Conservation (phyloP, 2,329 filamentous ascomycete genomes). For the Mollisia scopiformis region DNA sequence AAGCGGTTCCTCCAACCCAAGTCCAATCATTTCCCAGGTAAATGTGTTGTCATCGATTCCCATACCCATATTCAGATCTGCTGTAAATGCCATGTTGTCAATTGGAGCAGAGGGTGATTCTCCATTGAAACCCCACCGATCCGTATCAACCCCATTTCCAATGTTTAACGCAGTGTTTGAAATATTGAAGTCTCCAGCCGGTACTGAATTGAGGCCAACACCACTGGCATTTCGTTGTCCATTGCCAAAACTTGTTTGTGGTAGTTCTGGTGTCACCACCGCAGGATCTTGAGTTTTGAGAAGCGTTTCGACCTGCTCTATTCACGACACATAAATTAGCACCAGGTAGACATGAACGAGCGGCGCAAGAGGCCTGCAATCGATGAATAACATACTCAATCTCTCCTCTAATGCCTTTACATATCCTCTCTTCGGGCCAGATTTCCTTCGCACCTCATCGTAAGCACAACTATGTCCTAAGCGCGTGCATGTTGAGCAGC, state of each 20-base stretch:
- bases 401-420: constrained; percentile 80
- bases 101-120: constrained; percentile 52
- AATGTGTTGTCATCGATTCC: constrained; percentile 58
- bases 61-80: constrained; percentile 49
- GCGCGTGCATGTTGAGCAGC: constrained; percentile 67
- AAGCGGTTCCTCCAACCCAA: constrained; percentile 71
- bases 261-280: constrained; percentile 22
- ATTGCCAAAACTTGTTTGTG: constrained; percentile 24
- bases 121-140: constrained; percentile 56
- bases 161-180: constrained; percentile 46
- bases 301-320: constrained; percentile 91
- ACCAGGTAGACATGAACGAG: background rate
- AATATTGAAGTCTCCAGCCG: constrained; percentile 45
- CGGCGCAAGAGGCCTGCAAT: background rate
- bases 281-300: constrained; percentile 75
- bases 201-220: constrained; percentile 22
- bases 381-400: constrained; percentile 70
- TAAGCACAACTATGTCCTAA: constrained; percentile 69
- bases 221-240: constrained; percentile 25
- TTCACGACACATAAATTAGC: constrained; percentile 15
- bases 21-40: constrained; percentile 80
- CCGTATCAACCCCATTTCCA: constrained; percentile 53
- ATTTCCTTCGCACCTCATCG: constrained; percentile 72
- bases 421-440: constrained; percentile 72
- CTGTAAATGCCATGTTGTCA: constrained; percentile 62